phyloP scores from a whole-genome alignment of 2,329 filamentous ascomycete species.

The Colletotrichum destructivum region DNA sequence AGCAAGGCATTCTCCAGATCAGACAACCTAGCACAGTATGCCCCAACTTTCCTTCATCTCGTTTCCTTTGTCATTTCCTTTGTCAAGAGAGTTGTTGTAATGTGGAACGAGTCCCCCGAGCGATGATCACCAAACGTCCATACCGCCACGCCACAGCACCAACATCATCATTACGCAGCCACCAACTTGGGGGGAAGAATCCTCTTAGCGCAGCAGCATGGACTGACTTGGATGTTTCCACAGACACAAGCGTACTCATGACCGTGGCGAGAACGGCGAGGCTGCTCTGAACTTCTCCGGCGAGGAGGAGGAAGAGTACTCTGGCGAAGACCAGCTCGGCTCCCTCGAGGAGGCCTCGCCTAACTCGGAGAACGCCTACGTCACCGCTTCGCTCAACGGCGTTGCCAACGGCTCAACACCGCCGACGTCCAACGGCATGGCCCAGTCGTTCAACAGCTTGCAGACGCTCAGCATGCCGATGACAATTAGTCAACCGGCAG shows the following conservation, averaged over 20 bases:
- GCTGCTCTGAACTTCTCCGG: conserved; percentile 76
- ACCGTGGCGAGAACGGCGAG: conserved; percentile 74
- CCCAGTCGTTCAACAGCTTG: conserved; percentile 68
- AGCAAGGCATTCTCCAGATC: conserved; percentile 99
- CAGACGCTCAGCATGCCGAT: conserved; percentile 76
- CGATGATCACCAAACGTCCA: conserved; percentile 46
- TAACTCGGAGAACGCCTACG: conserved; percentile 77
- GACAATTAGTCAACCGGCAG: conserved; percentile 71
- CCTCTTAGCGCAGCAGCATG: conserved; percentile 35
- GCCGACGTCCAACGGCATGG: conserved; percentile 48
- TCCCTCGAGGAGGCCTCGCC: conserved; percentile 86
- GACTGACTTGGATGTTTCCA: conserved; percentile 60
- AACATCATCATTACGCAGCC: conserved; percentile 52
- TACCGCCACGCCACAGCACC: conserved; percentile 52
- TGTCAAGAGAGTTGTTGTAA: conserved; percentile 51
- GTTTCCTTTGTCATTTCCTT: conserved; percentile 52
- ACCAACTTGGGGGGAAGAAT: conserved; percentile 33
- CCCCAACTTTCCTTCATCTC: conserved; percentile 56
- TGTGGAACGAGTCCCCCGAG: conserved; percentile 57
- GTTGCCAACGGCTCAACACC: conserved; percentile 52
- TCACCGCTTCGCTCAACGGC: conserved; percentile 66
- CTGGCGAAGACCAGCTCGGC: conserved; percentile 86
- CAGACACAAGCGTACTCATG: conserved; percentile 87
- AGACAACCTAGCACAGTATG: conserved; percentile 98
- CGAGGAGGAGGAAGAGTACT: conserved; percentile 87